Evolutionary conservation across 2,329 filamentous ascomycete genomes (phyloP), one percentile per base, ranked within the genome.

Genomic region (Huntiella savannae): DNA sequence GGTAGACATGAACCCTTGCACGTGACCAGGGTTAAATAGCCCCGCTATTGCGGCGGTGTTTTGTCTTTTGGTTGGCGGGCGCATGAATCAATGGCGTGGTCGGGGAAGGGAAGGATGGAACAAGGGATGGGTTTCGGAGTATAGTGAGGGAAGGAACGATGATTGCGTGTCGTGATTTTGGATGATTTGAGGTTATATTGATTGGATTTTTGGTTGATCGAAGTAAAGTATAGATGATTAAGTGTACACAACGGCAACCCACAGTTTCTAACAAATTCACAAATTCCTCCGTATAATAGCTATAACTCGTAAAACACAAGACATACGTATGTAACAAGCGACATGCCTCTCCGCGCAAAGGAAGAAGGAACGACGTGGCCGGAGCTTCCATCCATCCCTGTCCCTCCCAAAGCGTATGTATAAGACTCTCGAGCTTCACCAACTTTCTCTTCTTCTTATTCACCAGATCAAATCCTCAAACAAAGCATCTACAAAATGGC

Each of bases 401-500:
- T 36, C 11, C 34, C 15, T n/a, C 34, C 34, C 22, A 28, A 28
- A 28, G 22, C 22, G 22, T 28, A 28, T 28, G 22, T 28, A 28
- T 28, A 28, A 28, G 22, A 28, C 17, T 35, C 38, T 36, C 19
- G 15, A 19, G 17, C 17, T 19, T 28, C 22, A 28, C 28, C 32
- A 8, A 34, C 32, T 43, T 33, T 17, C 34, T 35, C 33, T 37
- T 48, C 19, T 40, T 39, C 40, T 39, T 37, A n/a, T 28, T 43
- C 11, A 4, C 32, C 33, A 34, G 13, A 36, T 2, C 7, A 6
- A 36, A 36, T 7, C 17, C 44, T 19, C 47, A 50, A 49, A 28
- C 6, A 28, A 7, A 7, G 50, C 37, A 19, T 19, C 32, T 28
- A 47, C 46, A 48, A 49, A 52, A 77, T 78, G 72, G 66, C 73